Conservation (phyloP, 164 flowering plant species). For the Buxus sempervirens region DNA sequence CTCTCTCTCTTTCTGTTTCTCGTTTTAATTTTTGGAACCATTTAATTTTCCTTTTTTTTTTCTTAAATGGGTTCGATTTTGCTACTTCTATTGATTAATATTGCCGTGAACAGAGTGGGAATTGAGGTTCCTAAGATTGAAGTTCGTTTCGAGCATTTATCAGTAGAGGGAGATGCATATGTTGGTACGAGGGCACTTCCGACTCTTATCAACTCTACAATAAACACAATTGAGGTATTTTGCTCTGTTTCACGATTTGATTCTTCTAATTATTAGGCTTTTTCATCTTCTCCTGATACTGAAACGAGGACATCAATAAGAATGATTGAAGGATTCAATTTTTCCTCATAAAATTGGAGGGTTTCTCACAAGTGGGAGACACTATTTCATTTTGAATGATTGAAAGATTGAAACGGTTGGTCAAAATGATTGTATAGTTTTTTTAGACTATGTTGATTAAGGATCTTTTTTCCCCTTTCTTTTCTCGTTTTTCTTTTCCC, state of each 20-base stretch:
- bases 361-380: background rate
- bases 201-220: conserved; percentile 44
- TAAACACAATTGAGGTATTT: conserved; percentile 51
- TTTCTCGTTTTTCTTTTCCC: too few species aligned
- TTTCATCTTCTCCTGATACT: too few species aligned
- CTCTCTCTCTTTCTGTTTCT: background rate
- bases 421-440: too few species aligned
- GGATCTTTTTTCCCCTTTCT: too few species aligned
- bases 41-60: background rate
- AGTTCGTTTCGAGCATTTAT: conserved; percentile 54
- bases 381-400: too few species aligned
- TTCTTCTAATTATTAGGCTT: background rate
- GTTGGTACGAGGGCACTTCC: conserved; percentile 67
- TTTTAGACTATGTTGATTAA: too few species aligned
- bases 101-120: conserved; percentile 41
- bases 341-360: too few species aligned
- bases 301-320: background rate
- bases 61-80: too few species aligned
- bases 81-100: background rate
- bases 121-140: conserved; percentile 61
- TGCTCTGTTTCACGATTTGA: background rate
- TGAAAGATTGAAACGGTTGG: too few species aligned
- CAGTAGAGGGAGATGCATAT: conserved; percentile 54
- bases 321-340: too few species aligned
- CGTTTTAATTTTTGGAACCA: background rate